Base-by-base conservation (phyloP, 208 protist species). In the Crithidia mellificae region DNA sequence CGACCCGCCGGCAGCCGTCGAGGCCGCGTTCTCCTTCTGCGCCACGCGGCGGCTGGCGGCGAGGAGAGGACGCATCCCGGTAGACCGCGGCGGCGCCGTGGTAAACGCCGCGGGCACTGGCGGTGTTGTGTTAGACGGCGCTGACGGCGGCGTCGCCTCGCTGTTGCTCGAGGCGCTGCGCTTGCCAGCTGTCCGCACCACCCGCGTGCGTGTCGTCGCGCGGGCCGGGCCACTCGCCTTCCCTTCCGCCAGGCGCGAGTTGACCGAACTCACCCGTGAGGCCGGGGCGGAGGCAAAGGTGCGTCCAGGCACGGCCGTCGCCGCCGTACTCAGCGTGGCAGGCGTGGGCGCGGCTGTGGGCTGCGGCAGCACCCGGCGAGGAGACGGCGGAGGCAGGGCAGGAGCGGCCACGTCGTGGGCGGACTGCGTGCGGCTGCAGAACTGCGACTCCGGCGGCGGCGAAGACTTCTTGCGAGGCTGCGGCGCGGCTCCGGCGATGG, bases 231-330 rank as follows among this genome's bases (percentile, higher is more conserved):
- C 44, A 2, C n/a, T n/a, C n/a, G 59, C 22, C 20, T 44, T 32
- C 6, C 27, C 46, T 15, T 76, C 70, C 2, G 47, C 63, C 14
- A 76, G 44, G 15, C 68, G 68, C 2, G 75, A 80, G 69, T 80
- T 74, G 8, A 80, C 75, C 6, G 75, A 80, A 24, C 53, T 70
- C 27, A 74, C 62, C 20, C 75, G 75, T 4, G 75, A 80, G 5
- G 75, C 52, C 29, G 75, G 58, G 8, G 70, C 70, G 14, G 70
- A 76, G 43, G 47, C 55, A 30, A 61, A 65, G 24, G 43, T 51
- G 32, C 70, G 63, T 17, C n/a, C 20, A 15, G 63, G 25, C 8
- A 6, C 24, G 9, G 30, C 34, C 6, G 34, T 11, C 12, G 32
- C 36, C 34, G 34, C 7, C 11, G 34, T 5, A 38, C 7, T 12